Conservation (phyloP, 306 rosid species). For the Ammopiptanthus mongolicus region DNA sequence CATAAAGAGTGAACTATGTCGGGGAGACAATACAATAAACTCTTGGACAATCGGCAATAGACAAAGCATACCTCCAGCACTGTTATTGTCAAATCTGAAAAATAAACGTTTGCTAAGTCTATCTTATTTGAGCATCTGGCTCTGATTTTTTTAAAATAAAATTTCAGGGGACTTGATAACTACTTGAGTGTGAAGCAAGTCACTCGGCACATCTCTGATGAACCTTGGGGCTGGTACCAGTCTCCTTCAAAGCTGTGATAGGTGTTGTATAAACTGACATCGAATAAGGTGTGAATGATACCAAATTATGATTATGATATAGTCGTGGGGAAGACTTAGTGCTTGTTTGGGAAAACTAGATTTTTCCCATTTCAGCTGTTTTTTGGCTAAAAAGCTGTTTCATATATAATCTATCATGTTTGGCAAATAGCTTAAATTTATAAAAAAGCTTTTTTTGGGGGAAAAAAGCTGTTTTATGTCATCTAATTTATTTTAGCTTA, state of each 20-base stretch:
- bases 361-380: not conserved
- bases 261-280: not conserved
- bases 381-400: too few relatives aligned
- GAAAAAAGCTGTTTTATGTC: too few relatives aligned
- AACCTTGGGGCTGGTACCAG: slow-evolving; percentile 93
- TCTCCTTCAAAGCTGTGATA: slow-evolving; percentile 80
- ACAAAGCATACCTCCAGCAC: too few relatives aligned
- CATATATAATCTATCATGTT: too few relatives aligned
- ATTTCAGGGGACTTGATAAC: slow-evolving; percentile 85
- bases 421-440: too few relatives aligned
- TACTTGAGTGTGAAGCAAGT: slow-evolving; percentile 96
- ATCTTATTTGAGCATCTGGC: slow-evolving; percentile 1
- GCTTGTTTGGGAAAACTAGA: too few relatives aligned
- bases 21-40: not conserved
- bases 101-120: not conserved
- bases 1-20: not conserved
- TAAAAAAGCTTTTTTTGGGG: too few relatives aligned
- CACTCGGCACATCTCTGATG: slow-evolving; percentile 69
- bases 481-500: too few relatives aligned
- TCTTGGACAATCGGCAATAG: not conserved
- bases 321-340: not conserved
- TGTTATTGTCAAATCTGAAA: not conserved
- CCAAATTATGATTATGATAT: not conserved
- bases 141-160: not conserved
- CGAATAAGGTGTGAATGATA: slow-evolving; percentile 14